Percentiles rank a stretch among this genome's conserved stretches.
These are phyloP conservation scores for Verticillium nonalfalfae DNA, from an alignment of 2,329 filamentous ascomycete genomes.

Conservation along the genomic window DNA sequence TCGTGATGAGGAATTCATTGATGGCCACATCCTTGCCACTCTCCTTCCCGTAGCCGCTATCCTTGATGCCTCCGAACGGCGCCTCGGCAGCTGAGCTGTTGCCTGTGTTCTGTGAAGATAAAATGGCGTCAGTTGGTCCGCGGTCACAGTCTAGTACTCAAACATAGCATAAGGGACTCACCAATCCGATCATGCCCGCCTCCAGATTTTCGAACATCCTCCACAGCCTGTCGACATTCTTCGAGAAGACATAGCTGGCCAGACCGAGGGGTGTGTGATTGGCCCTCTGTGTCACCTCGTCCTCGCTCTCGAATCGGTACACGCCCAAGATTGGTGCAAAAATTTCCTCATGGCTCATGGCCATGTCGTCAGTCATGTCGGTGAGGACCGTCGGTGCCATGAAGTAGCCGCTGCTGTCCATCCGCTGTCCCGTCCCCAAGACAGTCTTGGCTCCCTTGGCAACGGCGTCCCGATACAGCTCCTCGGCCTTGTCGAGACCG, in stretches of 20 bases:
- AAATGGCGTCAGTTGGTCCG: neutral
- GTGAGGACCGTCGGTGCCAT: slow-evolving; percentile 66
- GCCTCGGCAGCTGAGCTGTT: slow-evolving; percentile 34
- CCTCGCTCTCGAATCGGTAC: slow-evolving; percentile 65
- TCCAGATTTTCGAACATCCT: slow-evolving; percentile 46
- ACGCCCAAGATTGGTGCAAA: slow-evolving; percentile 70
- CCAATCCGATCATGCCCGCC: slow-evolving; percentile 56
- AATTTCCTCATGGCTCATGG: slow-evolving; percentile 62
- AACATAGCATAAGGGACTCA: slow-evolving; percentile 30
- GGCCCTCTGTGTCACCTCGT: slow-evolving; percentile 63
- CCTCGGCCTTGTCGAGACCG: slow-evolving; percentile 47
- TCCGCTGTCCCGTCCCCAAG: slow-evolving; percentile 50
- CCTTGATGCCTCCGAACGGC: slow-evolving; percentile 42
- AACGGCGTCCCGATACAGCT: slow-evolving; percentile 59
- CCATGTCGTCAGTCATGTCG: slow-evolving; percentile 62
- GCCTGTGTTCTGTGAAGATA: slow-evolving; percentile 28
- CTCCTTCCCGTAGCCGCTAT: slow-evolving; percentile 40
- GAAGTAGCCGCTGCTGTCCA: slow-evolving; percentile 54
- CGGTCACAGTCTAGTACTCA: neutral
- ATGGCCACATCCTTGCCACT: slow-evolving; percentile 40
- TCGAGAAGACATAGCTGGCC: slow-evolving; percentile 68
- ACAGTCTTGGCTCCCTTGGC: slow-evolving; percentile 57
- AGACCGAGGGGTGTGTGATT: slow-evolving; percentile 66
- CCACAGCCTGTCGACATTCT: slow-evolving; percentile 29
- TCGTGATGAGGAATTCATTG: slow-evolving; percentile 38